Evolutionary conservation across 2,329 filamentous ascomycete species (phyloP).

Genomic region (Coniochaeta sp.): DNA sequence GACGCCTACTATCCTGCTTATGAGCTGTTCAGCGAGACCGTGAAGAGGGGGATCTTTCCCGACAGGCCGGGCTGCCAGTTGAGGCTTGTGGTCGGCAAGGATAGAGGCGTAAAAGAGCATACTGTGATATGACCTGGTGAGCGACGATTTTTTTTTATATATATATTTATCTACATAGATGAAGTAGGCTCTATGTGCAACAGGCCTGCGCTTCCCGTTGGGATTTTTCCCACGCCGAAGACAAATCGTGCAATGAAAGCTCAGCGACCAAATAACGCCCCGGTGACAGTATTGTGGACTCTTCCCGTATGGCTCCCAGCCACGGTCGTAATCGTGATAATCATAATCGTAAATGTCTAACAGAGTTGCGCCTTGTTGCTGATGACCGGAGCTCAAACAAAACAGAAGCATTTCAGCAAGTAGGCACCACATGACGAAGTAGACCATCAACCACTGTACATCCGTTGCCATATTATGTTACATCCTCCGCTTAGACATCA

Average conservation of each 20-base stretch:
- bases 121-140: conserved; percentile 34
- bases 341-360: neutral
- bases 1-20: conserved; percentile 65
- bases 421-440: neutral
- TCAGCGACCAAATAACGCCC: neutral
- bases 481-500: conserved; percentile 8
- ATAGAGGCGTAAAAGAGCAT: conserved; percentile 52
- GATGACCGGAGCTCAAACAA: neutral
- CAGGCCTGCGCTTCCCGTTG: neutral
- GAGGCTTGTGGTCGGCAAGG: conserved; percentile 51
- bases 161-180: neutral
- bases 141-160: neutral
- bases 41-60: conserved; percentile 50
- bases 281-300: neutral
- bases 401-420: neutral
- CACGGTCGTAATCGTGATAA: neutral
- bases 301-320: neutral
- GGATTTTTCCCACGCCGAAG: neutral
- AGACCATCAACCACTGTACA: neutral
- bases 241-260: neutral
- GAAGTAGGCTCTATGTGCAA: neutral
- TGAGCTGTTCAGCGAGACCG: conserved; percentile 56
- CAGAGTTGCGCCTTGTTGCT: neutral
- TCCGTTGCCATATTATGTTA: neutral
- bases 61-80: conserved; percentile 48